A percentile compares a stretch with the other conserved stretches of the same genome.
These are phyloP conservation scores for Polytrichum formosum DNA, from an alignment of 225 moss, liverwort and hornwort genomes.

Conservation along the genomic window DNA sequence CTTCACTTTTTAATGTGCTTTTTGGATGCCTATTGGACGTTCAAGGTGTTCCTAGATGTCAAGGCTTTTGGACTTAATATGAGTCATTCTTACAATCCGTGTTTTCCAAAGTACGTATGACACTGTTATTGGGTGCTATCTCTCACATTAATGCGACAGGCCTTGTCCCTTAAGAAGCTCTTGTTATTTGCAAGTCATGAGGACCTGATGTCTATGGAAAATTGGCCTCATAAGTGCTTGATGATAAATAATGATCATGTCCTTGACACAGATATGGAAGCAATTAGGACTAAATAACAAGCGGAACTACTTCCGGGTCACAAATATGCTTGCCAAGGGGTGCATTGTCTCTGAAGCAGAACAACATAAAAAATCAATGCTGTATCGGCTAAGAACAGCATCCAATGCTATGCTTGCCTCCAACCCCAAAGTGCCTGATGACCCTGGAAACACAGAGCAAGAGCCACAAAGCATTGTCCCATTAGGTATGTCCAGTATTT, in stretches of 20 bases:
- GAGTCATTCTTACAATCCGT: too few species aligned
- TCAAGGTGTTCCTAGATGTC: too few species aligned
- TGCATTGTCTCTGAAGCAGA: constrained; percentile 89
- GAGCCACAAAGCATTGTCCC: constrained; percentile 39
- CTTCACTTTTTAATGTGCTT: too few species aligned
- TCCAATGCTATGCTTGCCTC: constrained; percentile 48
- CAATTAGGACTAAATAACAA: constrained; percentile 92
- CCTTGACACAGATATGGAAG: constrained; percentile 77
- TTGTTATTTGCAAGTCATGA: not conserved
- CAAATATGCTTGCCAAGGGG: constrained; percentile 72
- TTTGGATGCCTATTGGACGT: too few species aligned
- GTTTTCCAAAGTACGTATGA: too few species aligned
- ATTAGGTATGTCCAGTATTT: constrained; percentile 31
- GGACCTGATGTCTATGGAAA: not conserved
- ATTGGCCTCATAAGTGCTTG: not conserved
- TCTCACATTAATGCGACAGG: too few species aligned
- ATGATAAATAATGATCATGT: constrained; percentile 3
- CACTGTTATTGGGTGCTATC: too few species aligned
- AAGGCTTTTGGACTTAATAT: too few species aligned
- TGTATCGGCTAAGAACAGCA: constrained; percentile 82
- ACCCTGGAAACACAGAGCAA: constrained; percentile 10
- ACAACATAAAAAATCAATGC: constrained; percentile 92
- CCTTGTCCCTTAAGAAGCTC: too few species aligned
- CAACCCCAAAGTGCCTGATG: constrained; percentile 13
- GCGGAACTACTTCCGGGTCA: constrained; percentile 90